A percentile compares a stretch with the other conserved stretches of the same genome.
Evolutionary conservation across 1,284 basidiomycete genomes (phyloP).

Genomic region (Ganoderma sinense): DNA sequence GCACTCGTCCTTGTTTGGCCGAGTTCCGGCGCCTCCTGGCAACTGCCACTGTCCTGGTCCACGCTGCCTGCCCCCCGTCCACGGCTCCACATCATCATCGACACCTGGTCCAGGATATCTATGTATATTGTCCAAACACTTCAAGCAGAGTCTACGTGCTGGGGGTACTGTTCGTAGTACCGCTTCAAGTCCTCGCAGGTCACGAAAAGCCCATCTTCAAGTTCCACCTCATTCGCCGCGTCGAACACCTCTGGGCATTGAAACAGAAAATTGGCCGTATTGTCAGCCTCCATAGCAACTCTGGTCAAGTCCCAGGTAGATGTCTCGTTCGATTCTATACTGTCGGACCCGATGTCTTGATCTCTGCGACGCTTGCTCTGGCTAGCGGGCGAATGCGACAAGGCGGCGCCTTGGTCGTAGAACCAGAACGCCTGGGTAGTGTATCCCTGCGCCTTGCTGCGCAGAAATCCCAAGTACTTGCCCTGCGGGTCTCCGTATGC

Average conservation of each 20-base stretch:
- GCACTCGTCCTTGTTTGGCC: conserved; percentile 29
- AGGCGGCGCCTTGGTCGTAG: conserved; percentile 53
- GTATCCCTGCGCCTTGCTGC: conserved; percentile 51
- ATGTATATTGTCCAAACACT: not conserved
- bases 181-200: conserved; percentile 54
- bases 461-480: conserved; percentile 56
- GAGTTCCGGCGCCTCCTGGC: conserved; percentile 28
- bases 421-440: conserved; percentile 55
- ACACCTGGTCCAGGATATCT: not conserved
- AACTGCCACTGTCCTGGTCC: conserved; percentile 3
- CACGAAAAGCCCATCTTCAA: conserved; percentile 58
- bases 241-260: conserved; percentile 53
- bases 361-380: conserved; percentile 29
- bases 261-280: conserved; percentile 38
- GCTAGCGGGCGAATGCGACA: conserved; percentile 41
- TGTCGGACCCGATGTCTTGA: conserved; percentile 4
- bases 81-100: not conserved
- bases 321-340: not conserved
- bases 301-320: conserved; percentile 2
- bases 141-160: conserved; percentile 5
- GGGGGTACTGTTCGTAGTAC: conserved; percentile 45
- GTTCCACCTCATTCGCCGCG: conserved; percentile 44
- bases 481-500: conserved; percentile 65
- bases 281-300: conserved; percentile 13
- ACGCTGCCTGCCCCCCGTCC: not conserved